phyloP scores from a whole-genome alignment of 108 stramenopile species.

The Conticribra weissflogii region DNA sequence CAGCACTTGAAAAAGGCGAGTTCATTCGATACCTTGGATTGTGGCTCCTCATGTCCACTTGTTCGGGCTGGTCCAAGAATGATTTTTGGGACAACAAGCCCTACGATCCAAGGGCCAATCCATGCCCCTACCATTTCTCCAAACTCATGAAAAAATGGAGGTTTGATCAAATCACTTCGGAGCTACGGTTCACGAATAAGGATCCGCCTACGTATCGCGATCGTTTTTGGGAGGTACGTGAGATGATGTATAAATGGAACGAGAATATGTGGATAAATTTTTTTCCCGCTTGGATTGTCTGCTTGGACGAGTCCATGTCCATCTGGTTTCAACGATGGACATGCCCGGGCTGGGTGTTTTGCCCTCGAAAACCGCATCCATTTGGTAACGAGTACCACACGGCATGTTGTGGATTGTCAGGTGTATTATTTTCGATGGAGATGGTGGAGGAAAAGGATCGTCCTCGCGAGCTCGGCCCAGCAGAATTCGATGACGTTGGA shows the following conservation, averaged over 20 bases:
- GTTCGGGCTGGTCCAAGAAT: slow-evolving; percentile 1
- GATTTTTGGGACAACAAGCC: slow-evolving; percentile 15
- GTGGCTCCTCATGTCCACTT: slow-evolving; percentile 22
- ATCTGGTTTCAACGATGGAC: slow-evolving; percentile 26
- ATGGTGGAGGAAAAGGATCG: slow-evolving; percentile 39
- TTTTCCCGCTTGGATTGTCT: slow-evolving; percentile 18
- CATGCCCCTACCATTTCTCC: slow-evolving; percentile 11
- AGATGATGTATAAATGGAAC: slow-evolving; percentile 39
- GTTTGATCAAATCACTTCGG: slow-evolving; percentile 25
- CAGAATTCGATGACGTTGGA: neutral
- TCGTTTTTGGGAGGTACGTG: slow-evolving; percentile 28
- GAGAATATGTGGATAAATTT: slow-evolving; percentile 24
- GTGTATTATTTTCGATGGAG: slow-evolving; percentile 30
- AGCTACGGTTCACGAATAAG: slow-evolving; percentile 16
- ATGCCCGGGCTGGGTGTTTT: slow-evolving; percentile 40
- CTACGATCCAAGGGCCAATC: neutral
- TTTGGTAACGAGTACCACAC: slow-evolving; percentile 50
- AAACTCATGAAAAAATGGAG: slow-evolving; percentile 18
- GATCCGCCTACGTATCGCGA: slow-evolving; percentile 21
- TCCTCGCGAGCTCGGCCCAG: slow-evolving; percentile 5
- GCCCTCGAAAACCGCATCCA: slow-evolving; percentile 43
- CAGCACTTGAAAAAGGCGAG: neutral
- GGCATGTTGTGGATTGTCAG: slow-evolving; percentile 30
- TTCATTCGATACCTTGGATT: slow-evolving; percentile 28
- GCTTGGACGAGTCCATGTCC: slow-evolving; percentile 43